Conservation (phyloP, 2,329 filamentous ascomycete species). For the Cladophialophora immunda region DNA sequence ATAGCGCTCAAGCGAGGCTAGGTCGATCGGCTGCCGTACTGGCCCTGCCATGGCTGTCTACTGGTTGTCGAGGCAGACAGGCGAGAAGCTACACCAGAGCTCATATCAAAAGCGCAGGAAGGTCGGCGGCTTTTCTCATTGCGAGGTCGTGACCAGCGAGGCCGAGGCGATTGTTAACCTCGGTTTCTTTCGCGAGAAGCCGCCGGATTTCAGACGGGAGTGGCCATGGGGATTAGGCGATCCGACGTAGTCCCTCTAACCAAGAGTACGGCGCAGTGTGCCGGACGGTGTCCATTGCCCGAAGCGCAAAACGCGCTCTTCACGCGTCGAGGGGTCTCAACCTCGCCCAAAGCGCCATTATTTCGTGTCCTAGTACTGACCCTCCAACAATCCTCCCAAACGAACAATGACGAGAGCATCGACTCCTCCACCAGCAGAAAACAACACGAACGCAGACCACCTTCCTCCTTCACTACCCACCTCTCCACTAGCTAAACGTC, state of each 20-base stretch:
- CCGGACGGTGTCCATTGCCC: background rate
- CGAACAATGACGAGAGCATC: conserved; percentile 54
- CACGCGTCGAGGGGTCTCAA: conserved; percentile 12
- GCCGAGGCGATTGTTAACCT: conserved; percentile 1
- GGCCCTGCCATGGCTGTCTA: conserved; percentile 73
- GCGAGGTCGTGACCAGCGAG: background rate
- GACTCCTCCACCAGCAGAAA: conserved; percentile 49
- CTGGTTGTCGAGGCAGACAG: background rate
- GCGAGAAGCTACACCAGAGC: background rate
- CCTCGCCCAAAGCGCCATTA: background rate
- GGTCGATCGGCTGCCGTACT: conserved; percentile 89
- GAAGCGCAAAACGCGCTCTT: conserved; percentile 9
- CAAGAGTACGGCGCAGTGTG: background rate
- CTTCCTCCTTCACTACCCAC: conserved; percentile 68
- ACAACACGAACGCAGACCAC: conserved; percentile 46
- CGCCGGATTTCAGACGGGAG: background rate
- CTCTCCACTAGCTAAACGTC: conserved; percentile 81
- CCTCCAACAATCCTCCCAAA: background rate
- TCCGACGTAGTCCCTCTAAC: background rate
- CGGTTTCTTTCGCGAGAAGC: background rate
- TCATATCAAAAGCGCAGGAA: background rate
- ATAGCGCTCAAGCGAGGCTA: conserved; percentile 80
- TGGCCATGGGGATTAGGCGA: background rate
- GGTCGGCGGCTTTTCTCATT: background rate
- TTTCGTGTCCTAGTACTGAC: no score